Evolutionary conservation across 2,329 filamentous ascomycete genomes (phyloP).

Genomic region (Magnaporthiopsis rhizophila): DNA sequence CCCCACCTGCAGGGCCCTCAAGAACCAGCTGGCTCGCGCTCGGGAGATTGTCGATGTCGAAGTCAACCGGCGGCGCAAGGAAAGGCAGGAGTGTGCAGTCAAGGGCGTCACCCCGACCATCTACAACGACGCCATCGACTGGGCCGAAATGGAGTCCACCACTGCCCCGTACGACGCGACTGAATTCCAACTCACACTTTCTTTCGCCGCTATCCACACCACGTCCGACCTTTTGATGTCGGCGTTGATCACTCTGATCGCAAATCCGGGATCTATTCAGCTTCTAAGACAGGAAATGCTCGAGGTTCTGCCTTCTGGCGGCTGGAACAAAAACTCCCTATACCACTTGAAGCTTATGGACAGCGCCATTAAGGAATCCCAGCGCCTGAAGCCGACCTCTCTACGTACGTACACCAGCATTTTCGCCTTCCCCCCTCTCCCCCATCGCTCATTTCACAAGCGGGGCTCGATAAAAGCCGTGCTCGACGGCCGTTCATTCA

Average conservation of each 20-base stretch:
- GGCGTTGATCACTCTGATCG: background rate
- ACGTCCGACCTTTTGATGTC: background rate
- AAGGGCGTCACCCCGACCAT: background rate
- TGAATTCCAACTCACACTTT: background rate
- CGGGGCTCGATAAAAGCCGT: too few relatives aligned
- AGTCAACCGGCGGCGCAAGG: background rate
- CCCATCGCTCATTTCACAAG: too few relatives aligned
- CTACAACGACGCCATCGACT: background rate
- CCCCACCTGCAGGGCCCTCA: background rate
- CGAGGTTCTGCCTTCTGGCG: background rate
- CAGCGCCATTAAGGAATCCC: conserved; percentile 27
- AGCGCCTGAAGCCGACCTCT: conserved; percentile 14
- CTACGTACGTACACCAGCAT: background rate
- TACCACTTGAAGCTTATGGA: conserved; percentile 23
- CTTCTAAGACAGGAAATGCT: background rate
- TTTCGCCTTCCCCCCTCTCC: background rate
- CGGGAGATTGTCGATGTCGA: background rate
- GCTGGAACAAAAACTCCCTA: background rate
- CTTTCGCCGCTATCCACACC: conserved; percentile 1
- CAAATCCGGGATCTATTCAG: background rate
- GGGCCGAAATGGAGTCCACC: background rate
- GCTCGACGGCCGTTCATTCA: too few relatives aligned
- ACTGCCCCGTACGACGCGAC: background rate
- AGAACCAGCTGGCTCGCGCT: background rate
- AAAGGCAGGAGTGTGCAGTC: background rate